A percentile compares a stretch with the other conserved stretches of the same genome.
Conservation (phyloP, 345 rosid genomes). For the Zanthoxylum bungeanum region DNA sequence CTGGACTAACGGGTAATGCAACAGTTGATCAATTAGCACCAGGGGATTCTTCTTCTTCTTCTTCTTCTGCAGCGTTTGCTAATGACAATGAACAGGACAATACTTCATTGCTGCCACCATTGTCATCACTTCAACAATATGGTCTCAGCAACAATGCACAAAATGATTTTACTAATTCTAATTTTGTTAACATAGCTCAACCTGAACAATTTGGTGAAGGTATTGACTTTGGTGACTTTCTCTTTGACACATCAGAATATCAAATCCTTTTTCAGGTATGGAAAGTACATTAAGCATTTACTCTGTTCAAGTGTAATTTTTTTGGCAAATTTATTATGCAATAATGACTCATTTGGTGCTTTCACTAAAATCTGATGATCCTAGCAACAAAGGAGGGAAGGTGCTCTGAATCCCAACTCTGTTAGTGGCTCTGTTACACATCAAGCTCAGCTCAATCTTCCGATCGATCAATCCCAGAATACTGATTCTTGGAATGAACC, state of each 20-base stretch:
- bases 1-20: neutral
- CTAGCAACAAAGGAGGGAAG: constrained; percentile 13
- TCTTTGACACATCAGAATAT: neutral
- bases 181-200: neutral
- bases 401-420: neutral
- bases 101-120: neutral
- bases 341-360: neutral
- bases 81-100: constrained; percentile 4
- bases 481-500: constrained; percentile 11
- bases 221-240: neutral
- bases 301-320: neutral
- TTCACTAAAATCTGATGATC: neutral
- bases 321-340: neutral
- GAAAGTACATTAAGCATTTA: neutral
- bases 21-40: neutral
- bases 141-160: constrained; percentile 8
- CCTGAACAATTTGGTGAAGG: neutral
- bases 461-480: constrained; percentile 1
- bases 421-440: neutral
- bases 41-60: constrained; percentile 6
- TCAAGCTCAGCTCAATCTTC: neutral
- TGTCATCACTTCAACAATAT: neutral
- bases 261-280: constrained; percentile 11
- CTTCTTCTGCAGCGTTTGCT: neutral
- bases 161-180: neutral